phyloP scores from a whole-genome alignment of 305 asterid genomes.

The Lippia alba region DNA sequence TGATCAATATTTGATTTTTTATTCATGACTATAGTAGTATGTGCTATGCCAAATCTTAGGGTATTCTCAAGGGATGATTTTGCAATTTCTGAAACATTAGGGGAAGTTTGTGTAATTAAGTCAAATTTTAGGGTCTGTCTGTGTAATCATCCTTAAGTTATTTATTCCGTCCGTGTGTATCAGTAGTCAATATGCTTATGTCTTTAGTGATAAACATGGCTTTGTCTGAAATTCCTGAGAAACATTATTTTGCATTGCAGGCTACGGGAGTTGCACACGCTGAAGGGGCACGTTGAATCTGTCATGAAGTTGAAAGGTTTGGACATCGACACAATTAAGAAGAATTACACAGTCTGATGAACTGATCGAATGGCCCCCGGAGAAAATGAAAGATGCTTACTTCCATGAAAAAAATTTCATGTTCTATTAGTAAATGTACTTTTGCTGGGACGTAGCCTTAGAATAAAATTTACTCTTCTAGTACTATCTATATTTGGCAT shows the following conservation, averaged over 20 bases:
- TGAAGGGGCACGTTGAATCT: slow-evolving; percentile 68
- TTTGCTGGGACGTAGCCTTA: slow-evolving; percentile 11
- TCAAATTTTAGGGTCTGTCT: too few species aligned
- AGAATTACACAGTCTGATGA: slow-evolving; percentile 65
- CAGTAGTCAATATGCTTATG: too few species aligned
- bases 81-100: too few species aligned
- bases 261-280: slow-evolving; percentile 61
- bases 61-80: too few species aligned
- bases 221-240: background rate
- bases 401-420: slow-evolving; percentile 24
- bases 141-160: too few species aligned
- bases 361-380: background rate
- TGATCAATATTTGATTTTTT: too few species aligned
- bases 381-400: background rate
- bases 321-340: slow-evolving; percentile 64
- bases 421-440: slow-evolving; percentile 24
- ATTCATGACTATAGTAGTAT: too few species aligned
- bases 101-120: too few species aligned
- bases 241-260: slow-evolving; percentile 34
- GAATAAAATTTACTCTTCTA: slow-evolving; percentile 7
- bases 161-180: too few species aligned
- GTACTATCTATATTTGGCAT: background rate
- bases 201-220: too few species aligned
- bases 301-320: slow-evolving; percentile 68
- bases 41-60: too few species aligned